Conservation (phyloP, 208 protist species). For the Leishmania mexicana region DNA sequence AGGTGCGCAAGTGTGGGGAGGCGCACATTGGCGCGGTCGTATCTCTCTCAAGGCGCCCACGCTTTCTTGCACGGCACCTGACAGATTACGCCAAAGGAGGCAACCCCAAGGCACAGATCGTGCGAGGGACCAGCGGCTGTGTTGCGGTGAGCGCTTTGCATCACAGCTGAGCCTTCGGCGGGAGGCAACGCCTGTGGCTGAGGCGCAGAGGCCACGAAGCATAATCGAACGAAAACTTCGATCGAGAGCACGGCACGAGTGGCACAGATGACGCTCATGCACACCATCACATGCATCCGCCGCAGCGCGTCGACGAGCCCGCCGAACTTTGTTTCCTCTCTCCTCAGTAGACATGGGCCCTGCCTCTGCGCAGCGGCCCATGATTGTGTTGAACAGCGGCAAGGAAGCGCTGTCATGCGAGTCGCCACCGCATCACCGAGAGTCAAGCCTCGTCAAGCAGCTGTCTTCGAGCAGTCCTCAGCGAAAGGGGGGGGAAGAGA, state of each 20-base stretch:
- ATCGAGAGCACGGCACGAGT: background rate
- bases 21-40: background rate
- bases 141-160: background rate
- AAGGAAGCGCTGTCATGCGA: background rate
- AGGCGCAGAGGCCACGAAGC: background rate
- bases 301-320: background rate
- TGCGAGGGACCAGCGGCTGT: background rate
- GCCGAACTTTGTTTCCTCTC: background rate
- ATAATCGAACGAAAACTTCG: background rate
- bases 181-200: background rate
- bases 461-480: background rate
- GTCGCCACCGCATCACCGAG: background rate
- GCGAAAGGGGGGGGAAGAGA: background rate
- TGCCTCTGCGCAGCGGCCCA: background rate
- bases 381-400: background rate
- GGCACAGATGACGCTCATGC: background rate
- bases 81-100: background rate
- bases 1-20: background rate
- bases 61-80: slow-evolving; percentile 12
- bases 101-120: background rate
- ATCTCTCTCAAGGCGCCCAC: background rate
- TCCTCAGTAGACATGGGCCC: background rate
- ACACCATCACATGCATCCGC: background rate
- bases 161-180: background rate
- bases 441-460: background rate